Evolutionary conservation across 257 asterid species (phyloP).

Genomic region (Avicennia marina): DNA sequence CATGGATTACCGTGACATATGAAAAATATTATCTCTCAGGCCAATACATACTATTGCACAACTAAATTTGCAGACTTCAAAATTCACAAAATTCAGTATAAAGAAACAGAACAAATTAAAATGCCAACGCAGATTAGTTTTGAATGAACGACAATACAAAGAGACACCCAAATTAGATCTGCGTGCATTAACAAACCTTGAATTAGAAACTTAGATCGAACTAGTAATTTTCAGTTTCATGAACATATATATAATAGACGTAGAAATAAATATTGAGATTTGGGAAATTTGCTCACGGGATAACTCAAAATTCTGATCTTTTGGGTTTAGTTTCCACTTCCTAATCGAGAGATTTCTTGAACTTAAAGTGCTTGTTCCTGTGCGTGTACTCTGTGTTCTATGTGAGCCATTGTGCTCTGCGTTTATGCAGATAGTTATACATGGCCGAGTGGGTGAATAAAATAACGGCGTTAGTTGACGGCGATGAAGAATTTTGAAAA

Average conservation of each 20-base stretch:
- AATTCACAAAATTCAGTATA: slow-evolving; percentile 14
- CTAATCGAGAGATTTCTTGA: slow-evolving; percentile 10
- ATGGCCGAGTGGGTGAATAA: neutral
- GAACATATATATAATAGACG: neutral
- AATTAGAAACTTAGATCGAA: slow-evolving; percentile 6
- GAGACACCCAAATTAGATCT: neutral
- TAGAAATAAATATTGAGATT: slow-evolving; percentile 10
- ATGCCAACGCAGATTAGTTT: slow-evolving; percentile 11
- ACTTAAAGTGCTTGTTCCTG: slow-evolving; percentile 5
- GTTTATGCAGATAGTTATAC: slow-evolving; percentile 24
- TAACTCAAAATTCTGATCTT: slow-evolving; percentile 5
- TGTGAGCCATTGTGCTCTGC: slow-evolving; percentile 17
- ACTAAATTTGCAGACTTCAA: neutral
- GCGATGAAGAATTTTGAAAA: slow-evolving; percentile 25
- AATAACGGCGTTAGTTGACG: slow-evolving; percentile 42
- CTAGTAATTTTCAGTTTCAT: neutral
- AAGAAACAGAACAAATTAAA: slow-evolving; percentile 10
- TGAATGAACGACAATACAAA: neutral
- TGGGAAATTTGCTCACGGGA: slow-evolving; percentile 21
- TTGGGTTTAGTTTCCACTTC: neutral
- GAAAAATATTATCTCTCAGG: neutral
- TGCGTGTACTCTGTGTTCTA: neutral
- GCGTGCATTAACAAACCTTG: neutral
- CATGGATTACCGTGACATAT: neutral
- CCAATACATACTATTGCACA: slow-evolving; percentile 1